Evolutionary conservation across 768 basidiomycete genomes (phyloP).

Genomic region (Gyrodon lividus): DNA sequence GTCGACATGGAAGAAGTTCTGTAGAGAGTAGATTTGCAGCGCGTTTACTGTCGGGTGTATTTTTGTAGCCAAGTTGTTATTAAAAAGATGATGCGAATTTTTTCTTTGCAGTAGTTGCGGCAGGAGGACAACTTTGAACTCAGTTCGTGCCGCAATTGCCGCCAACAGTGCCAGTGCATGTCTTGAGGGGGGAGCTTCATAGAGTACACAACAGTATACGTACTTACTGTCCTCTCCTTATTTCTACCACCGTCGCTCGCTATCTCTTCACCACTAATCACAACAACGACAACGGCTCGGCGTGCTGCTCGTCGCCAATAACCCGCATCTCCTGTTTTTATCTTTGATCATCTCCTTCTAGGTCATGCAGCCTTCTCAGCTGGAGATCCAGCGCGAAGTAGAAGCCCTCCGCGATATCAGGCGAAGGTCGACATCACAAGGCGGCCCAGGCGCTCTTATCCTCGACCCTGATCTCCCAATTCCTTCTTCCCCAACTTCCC

Average conservation of each 20-base stretch:
- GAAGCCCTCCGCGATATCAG: conserved; percentile 82
- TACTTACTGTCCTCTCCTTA: no score
- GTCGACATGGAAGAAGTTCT: conserved; percentile 18
- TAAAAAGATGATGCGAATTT: not conserved
- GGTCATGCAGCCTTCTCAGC: conserved; percentile 71
- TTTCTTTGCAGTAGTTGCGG: not conserved
- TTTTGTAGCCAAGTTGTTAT: not conserved
- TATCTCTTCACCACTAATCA: conserved; percentile 8
- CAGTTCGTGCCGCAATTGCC: not conserved
- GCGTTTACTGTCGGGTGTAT: not conserved
- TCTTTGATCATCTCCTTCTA: conserved; percentile 1
- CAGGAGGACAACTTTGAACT: not conserved
- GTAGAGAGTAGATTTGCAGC: not conserved
- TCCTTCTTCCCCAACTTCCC: conserved; percentile 58
- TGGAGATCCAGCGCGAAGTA: conserved; percentile 85
- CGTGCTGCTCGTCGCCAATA: conserved; percentile 8
- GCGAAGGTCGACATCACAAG: conserved; percentile 73
- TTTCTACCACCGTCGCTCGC: not conserved
- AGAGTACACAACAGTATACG: no score
- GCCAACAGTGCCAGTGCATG: not conserved
- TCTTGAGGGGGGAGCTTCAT: no score
- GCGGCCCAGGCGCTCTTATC: conserved; percentile 75
- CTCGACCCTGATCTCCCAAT: conserved; percentile 92
- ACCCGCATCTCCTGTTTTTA: conserved; percentile 16
- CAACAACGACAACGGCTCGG: conserved; percentile 8